A percentile compares a stretch with the other conserved stretches of the same genome.
phyloP scores from a whole-genome alignment of 441 rosid genomes.

The Adansonia madagascariensis region DNA sequence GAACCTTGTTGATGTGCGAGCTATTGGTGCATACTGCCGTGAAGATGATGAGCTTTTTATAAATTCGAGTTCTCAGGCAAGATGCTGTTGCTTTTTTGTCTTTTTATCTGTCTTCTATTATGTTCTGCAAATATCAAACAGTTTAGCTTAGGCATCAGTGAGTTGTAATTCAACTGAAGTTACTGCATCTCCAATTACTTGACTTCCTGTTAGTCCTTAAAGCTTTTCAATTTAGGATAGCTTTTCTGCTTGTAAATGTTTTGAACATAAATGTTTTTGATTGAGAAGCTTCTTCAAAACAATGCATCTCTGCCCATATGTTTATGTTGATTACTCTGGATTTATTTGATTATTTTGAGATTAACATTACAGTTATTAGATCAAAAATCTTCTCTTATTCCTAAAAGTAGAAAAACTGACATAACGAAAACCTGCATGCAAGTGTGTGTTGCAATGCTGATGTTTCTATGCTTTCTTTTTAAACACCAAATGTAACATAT shows the following conservation, averaged over 20 bases:
- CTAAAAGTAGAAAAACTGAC: too few relatives aligned
- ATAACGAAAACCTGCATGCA: too few relatives aligned
- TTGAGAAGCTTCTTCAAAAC: not conserved
- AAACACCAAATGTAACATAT: too few relatives aligned
- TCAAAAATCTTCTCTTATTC: too few relatives aligned
- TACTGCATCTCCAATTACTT: not conserved
- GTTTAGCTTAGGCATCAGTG: conserved; percentile 14
- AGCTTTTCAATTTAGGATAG: not conserved
- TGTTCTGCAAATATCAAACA: not conserved
- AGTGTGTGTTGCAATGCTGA: too few relatives aligned
- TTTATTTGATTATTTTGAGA: too few relatives aligned
- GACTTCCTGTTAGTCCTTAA: not conserved
- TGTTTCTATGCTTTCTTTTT: too few relatives aligned
- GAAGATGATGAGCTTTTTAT: conserved; percentile 97
- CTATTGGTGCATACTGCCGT: conserved; percentile 79
- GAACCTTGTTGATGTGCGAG: conserved; percentile 83
- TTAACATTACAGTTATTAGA: too few relatives aligned
- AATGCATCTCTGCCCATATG: not conserved
- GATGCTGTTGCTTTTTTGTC: conserved; percentile 20
- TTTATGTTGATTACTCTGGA: not conserved
- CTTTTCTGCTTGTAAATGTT: conserved; percentile 9
- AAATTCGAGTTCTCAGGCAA: conserved; percentile 75
- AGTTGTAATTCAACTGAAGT: conserved; percentile 2
- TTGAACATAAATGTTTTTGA: not conserved
- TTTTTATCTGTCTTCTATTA: conserved; percentile 13